These are phyloP conservation scores for Violaceomyces palustris DNA, from an alignment of 1,284 basidiomycete genomes.

Conservation along the genomic window DNA sequence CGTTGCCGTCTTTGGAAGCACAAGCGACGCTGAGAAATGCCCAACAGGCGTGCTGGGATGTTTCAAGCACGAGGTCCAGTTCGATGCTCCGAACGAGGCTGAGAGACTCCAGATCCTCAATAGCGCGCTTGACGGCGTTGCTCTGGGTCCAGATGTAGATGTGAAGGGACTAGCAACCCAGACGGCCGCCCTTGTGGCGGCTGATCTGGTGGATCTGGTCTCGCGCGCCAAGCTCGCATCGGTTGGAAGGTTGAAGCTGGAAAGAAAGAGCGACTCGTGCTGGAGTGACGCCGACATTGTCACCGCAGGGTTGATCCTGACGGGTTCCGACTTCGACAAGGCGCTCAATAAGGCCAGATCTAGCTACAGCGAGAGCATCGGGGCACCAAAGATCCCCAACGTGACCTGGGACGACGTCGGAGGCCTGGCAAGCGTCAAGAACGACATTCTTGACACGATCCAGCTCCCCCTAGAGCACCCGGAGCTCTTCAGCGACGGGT, in stretches of 20 bases:
- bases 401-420: constrained; percentile 98
- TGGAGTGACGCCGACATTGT: constrained; percentile 22
- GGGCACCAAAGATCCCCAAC: constrained; percentile 91
- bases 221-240: constrained; percentile 63
- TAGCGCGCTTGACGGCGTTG: constrained; percentile 56
- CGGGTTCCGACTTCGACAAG: constrained; percentile 65
- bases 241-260: constrained; percentile 58
- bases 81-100: constrained; percentile 72
- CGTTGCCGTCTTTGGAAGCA: constrained; percentile 62
- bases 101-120: constrained; percentile 67
- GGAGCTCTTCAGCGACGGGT: constrained; percentile 82
- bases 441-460: constrained; percentile 93
- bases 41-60: constrained; percentile 65
- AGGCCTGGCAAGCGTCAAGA: constrained; percentile 79
- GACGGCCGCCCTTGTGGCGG: constrained; percentile 84
- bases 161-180: constrained; percentile 70
- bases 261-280: neutral
- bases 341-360: constrained; percentile 73
- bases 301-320: constrained; percentile 62
- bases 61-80: constrained; percentile 81
- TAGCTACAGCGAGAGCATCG: constrained; percentile 85
- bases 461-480: constrained; percentile 91
- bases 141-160: constrained; percentile 73
- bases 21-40: constrained; percentile 65
- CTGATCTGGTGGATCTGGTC: constrained; percentile 73